phyloP scores from a whole-genome alignment of 2,329 filamentous ascomycete species.

The Phialophora verrucosa region DNA sequence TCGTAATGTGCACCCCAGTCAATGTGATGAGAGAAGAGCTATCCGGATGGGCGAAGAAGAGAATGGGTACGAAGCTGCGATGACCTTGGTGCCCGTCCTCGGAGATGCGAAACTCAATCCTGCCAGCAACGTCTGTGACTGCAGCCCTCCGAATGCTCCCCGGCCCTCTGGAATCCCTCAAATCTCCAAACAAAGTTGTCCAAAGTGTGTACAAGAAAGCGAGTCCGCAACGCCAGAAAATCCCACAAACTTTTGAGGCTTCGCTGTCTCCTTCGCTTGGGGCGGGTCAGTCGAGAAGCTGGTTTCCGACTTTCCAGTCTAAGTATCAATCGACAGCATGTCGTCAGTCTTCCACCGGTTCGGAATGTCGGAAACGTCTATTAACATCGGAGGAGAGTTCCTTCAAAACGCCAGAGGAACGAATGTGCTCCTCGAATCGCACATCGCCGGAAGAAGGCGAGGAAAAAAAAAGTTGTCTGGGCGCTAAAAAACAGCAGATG shows the following conservation, averaged over 20 bases:
- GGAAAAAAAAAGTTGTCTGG: conserved; percentile 26
- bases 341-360: conserved; percentile 5
- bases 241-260: conserved; percentile 26
- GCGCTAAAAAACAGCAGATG: conserved; percentile 39
- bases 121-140: conserved; percentile 7
- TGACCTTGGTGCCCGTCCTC: conserved; percentile 3
- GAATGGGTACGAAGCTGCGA: conserved; percentile 4
- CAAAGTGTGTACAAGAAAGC: conserved; percentile 24
- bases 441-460: conserved; percentile 23
- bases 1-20: background rate
- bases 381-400: conserved; percentile 27
- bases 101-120: conserved; percentile 2
- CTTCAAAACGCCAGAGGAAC: conserved; percentile 22
- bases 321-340: conserved; percentile 2
- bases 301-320: conserved; percentile 22
- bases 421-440: conserved; percentile 17
- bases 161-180: conserved; percentile 11
- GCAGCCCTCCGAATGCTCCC: background rate
- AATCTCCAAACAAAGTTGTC: conserved; percentile 8
- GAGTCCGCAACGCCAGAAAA: conserved; percentile 12
- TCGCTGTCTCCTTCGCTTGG: conserved; percentile 8
- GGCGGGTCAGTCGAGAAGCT: background rate
- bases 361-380: conserved; percentile 24
- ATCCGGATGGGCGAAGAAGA: background rate
- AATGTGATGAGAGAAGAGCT: background rate